These are phyloP conservation scores for Capsella rubella DNA, from an alignment of 441 rosid genomes.

Conservation along the genomic window DNA sequence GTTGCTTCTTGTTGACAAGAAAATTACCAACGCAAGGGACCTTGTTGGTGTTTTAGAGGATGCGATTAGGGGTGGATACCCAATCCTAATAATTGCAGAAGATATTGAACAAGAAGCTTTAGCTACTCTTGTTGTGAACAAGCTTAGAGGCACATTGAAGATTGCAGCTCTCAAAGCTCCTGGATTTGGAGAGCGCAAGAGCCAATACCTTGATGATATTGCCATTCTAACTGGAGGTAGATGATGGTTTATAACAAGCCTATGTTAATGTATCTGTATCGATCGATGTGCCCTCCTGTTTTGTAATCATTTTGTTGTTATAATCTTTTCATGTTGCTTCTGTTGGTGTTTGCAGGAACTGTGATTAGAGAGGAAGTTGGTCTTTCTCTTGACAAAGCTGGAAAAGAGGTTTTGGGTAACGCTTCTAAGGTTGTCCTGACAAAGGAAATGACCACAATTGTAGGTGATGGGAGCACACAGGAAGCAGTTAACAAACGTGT, in stretches of 20 bases:
- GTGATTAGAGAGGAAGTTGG: constrained; percentile 93
- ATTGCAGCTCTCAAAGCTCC: constrained; percentile 99
- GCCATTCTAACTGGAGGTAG: constrained; percentile 94
- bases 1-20: constrained; percentile 96
- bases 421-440: constrained; percentile 90
- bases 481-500: constrained; percentile 87
- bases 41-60: constrained; percentile 84
- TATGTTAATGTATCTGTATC: not conserved
- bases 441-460: constrained; percentile 79
- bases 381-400: constrained; percentile 84
- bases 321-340: not conserved
- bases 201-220: constrained; percentile 96
- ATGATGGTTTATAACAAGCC: not conserved
- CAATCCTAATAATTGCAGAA: constrained; percentile 84
- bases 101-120: constrained; percentile 98
- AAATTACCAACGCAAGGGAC: constrained; percentile 95
- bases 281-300: not conserved
- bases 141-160: constrained; percentile 90
- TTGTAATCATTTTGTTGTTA: no score
- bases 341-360: constrained; percentile 55
- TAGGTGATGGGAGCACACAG: constrained; percentile 90
- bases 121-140: constrained; percentile 98
- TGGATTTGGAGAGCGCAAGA: constrained; percentile 97
- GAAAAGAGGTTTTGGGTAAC: constrained; percentile 74
- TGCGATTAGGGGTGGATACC: constrained; percentile 80